These are phyloP conservation scores for Boletus bicolor DNA, from an alignment of 768 basidiomycete genomes.

Conservation along the genomic window DNA sequence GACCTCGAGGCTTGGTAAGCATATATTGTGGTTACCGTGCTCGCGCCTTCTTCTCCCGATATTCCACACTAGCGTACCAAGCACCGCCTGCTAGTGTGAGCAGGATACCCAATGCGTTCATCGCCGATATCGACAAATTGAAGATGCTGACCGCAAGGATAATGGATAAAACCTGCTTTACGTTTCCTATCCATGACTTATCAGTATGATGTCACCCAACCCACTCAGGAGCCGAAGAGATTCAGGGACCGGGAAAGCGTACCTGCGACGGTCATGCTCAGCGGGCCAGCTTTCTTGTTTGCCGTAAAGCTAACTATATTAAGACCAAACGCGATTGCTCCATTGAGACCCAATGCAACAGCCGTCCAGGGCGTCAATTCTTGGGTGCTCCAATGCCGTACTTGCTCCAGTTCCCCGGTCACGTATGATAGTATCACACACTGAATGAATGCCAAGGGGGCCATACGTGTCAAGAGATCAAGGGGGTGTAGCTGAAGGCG, in stretches of 20 bases:
- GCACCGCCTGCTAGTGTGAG: constrained; percentile 86
- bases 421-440: constrained; percentile 74
- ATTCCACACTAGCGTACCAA: constrained; percentile 71
- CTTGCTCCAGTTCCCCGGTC: constrained; percentile 74
- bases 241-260: constrained; percentile 22
- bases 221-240: constrained; percentile 3
- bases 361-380: constrained; percentile 41
- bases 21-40: constrained; percentile 4
- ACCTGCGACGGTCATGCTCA: constrained; percentile 92
- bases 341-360: constrained; percentile 68
- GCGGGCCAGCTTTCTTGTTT: constrained; percentile 86
- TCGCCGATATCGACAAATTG: constrained; percentile 71
- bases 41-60: constrained; percentile 42
- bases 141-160: constrained; percentile 82
- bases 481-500: constrained; percentile 63
- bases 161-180: constrained; percentile 92
- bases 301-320: constrained; percentile 95
- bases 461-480: constrained; percentile 86
- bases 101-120: constrained; percentile 79
- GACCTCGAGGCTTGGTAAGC: neutral
- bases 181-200: constrained; percentile 56
- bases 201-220: constrained; percentile 6
- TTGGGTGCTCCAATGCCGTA: constrained; percentile 45
- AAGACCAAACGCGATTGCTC: constrained; percentile 83
- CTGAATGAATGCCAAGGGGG: constrained; percentile 87